Base-by-base conservation (phyloP, 768 basidiomycete genomes). In the Mycena amicta region DNA sequence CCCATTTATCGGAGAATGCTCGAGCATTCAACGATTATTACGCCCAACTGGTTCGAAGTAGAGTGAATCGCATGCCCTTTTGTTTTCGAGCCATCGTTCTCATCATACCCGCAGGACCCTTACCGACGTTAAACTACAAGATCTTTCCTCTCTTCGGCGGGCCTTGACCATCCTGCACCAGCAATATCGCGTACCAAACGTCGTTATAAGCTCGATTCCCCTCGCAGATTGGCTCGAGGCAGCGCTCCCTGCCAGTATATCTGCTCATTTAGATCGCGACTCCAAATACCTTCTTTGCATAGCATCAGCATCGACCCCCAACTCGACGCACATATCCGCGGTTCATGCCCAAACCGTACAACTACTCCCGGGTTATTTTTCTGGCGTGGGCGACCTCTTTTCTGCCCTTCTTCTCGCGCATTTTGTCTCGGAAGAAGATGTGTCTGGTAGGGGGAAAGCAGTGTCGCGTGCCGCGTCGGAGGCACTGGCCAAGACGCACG, bases 41-140 rank as follows among this genome's bases (percentile, higher is more conserved):
- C 97, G 0, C 97, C 97, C 0, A 99, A 99, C 69, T 97, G 95
- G 85, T 99, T 95, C 66, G 97, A 99, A 77, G 91, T 90, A 60
- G 96, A 98, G 94, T 95, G 70, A 71, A 87, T 72, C 15, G 33
- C n/a, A n/a, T 8, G 33, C 40, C 45, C 23, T n/a, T 39, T 54
- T 37, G 20, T 53, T 15, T 51, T 29, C 11, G 30, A 40, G 4
- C 39, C 28, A 40, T 31, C 22, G 27, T 49, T 56, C 25, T 58
- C 37, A 56, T 26, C 28, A 20, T 33, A 28, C 52, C 57, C 51
- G 3, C 61, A 98, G 95, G 75, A 77, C 87, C 2, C 78, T 99
- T 18, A 93, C 96, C 0, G 83, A 86, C 27, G 77, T 83, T 31
- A 74, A 83, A 56, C 84, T 99, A 46, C 79, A 76, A n/a, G 86